Percentiles rank a stretch among this genome's conserved stretches.
Evolutionary conservation across 2,329 filamentous ascomycete genomes (phyloP).

Genomic region (Alternaria metachromatica): DNA sequence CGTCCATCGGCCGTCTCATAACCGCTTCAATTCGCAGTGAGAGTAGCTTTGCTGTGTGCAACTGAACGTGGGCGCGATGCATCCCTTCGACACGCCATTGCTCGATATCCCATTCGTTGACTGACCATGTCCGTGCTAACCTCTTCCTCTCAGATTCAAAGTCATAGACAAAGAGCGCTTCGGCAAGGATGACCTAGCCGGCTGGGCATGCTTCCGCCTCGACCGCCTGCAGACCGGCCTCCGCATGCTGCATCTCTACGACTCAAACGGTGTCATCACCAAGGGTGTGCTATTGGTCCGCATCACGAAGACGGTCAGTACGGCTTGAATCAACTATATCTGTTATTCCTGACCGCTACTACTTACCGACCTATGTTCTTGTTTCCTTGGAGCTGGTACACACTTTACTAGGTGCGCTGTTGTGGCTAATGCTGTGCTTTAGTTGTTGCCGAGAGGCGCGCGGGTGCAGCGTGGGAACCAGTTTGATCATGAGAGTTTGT

Average conservation of each 20-base stretch:
- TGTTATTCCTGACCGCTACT: conserved; percentile 4
- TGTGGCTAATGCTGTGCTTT: background rate
- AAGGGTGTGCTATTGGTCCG: conserved; percentile 76
- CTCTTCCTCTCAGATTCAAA: conserved; percentile 66
- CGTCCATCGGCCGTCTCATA: background rate
- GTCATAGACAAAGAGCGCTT: conserved; percentile 86
- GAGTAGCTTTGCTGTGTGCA: background rate
- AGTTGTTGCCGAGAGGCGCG: conserved; percentile 1
- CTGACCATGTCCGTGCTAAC: conserved; percentile 4
- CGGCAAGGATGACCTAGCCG: conserved; percentile 72
- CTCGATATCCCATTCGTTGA: background rate
- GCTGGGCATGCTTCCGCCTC: conserved; percentile 87
- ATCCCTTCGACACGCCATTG: background rate
- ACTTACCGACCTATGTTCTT: background rate
- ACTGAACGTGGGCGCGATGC: background rate
- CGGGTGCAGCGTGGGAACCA: background rate
- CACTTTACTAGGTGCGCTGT: background rate
- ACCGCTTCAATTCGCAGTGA: background rate
- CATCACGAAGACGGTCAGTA: conserved; percentile 65
- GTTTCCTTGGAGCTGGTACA: background rate
- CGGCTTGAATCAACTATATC: conserved; percentile 17
- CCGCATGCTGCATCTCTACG: conserved; percentile 77
- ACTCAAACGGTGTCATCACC: conserved; percentile 69
- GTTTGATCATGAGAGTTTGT: background rate
- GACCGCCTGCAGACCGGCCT: conserved; percentile 80